Evolutionary conservation across 805 yeast species (phyloP).

Genomic region (Metschnikowia corniflorae): DNA sequence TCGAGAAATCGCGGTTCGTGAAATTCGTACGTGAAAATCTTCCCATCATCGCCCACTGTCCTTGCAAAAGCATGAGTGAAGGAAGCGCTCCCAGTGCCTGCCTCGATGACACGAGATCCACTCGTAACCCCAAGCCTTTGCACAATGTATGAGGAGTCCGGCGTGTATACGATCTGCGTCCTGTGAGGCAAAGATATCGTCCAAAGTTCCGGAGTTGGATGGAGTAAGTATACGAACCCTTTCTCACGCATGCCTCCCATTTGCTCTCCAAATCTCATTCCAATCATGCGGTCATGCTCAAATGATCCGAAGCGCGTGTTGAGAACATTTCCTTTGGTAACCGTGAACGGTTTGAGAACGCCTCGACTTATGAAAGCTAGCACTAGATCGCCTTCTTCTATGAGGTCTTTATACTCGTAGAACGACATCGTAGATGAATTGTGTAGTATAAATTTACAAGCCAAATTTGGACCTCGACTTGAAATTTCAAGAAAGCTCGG

Average conservation of each 20-base stretch:
- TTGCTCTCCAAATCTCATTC: slow-evolving; percentile 79
- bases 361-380: slow-evolving; percentile 82
- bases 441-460: too few species aligned
- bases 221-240: slow-evolving; percentile 83
- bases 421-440: slow-evolving; percentile 49
- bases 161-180: slow-evolving; percentile 96
- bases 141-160: slow-evolving; percentile 87
- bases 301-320: slow-evolving; percentile 90
- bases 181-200: slow-evolving; percentile 93
- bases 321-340: slow-evolving; percentile 56
- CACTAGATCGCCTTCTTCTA: slow-evolving; percentile 84
- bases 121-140: slow-evolving; percentile 74
- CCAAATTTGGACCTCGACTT: too few species aligned
- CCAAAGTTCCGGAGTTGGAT: slow-evolving; percentile 96
- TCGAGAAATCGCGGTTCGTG: slow-evolving; percentile 80
- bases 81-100: slow-evolving; percentile 97
- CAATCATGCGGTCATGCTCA: slow-evolving; percentile 81
- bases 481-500: too few species aligned
- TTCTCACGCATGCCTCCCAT: slow-evolving; percentile 69
- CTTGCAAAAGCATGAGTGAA: slow-evolving; percentile 91
- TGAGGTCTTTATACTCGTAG: slow-evolving; percentile 55
- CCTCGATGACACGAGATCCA: slow-evolving; percentile 83
- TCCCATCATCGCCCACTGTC: slow-evolving; percentile 59
- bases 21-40: slow-evolving; percentile 82
- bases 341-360: slow-evolving; percentile 68